Evolutionary conservation across 2,329 filamentous ascomycete genomes (phyloP), one percentile per base, ranked within the genome.

Genomic region (Neonectria faginata): DNA sequence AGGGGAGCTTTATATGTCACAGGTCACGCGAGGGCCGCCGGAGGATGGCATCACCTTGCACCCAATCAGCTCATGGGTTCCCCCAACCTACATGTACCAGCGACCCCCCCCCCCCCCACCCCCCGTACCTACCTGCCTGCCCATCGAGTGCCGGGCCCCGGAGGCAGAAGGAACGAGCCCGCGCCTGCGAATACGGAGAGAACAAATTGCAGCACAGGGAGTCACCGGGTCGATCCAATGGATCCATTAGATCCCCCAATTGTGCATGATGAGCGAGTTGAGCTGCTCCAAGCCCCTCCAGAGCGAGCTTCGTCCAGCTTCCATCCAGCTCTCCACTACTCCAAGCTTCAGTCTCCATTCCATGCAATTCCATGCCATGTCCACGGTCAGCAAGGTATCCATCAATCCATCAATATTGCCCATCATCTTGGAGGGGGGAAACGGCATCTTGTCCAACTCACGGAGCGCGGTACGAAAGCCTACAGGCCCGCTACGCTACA

Each of bases 41-140:
- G 18, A 45, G 51, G 65, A 72, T 74, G 72, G 72, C 72, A 74
- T 72, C 72, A 74, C 70, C 53, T 58, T 55, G 57, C 63, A 57
- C 59, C 72, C 72, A 74, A 74, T 74, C 72, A 74, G 72, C 48
- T 74, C 72, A 74, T 73, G 50, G 61, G 41, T 31, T 63, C 57
- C 22, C 33, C 62, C 61, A 36, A 36, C 56, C 61, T 60, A 60
- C n/a, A n/a, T n/a, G n/a, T n/a, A n/a, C 61, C 55, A 48, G 36
- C 33, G 36, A 45, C 44, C 25, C 31, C 25, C n/a, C n/a, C n/a
- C n/a, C n/a, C n/a, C n/a, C n/a, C n/a, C n/a, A n/a, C n/a, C n/a
- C n/a, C 25, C 48, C 25, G 48, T 60, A 48, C 57, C 57, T 54
- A 25, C 25, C 25, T 25, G 25, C 25, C 25, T 16, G 29, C 42